A percentile compares a stretch with the other conserved stretches of the same genome.
These are phyloP conservation scores for Neopestalotiopsis sp. DNA, from an alignment of 2,329 filamentous ascomycete genomes.

Conservation along the genomic window DNA sequence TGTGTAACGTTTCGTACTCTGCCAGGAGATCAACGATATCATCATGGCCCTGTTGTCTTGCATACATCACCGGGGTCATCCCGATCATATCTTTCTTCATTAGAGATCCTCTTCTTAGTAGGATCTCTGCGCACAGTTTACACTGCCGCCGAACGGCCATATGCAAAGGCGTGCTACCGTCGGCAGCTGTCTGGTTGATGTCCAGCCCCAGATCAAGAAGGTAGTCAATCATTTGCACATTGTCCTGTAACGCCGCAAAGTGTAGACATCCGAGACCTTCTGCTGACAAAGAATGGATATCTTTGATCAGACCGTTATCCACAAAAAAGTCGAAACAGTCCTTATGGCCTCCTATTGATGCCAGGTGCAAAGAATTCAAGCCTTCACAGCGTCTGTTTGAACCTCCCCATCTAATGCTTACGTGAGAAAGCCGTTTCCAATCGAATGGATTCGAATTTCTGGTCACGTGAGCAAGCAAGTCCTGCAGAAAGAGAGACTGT, in stretches of 20 bases:
- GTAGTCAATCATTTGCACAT: background rate
- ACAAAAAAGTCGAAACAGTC: background rate
- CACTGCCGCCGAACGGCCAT: background rate
- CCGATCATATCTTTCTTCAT: background rate
- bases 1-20: accelerated
- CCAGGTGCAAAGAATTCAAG: background rate
- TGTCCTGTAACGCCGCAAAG: accelerated
- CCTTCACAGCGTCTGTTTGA: background rate
- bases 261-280: background rate
- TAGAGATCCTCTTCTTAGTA: background rate
- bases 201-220: background rate
- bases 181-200: background rate
- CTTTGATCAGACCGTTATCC: background rate
- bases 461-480: background rate
- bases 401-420: accelerated
- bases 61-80: background rate
- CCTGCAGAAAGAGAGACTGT: background rate
- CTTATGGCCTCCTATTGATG: accelerated
- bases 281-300: background rate
- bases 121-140: accelerated
- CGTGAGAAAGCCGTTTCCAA: background rate
- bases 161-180: background rate
- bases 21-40: background rate
- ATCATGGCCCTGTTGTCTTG: background rate
- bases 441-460: background rate